A percentile compares a stretch with the other conserved stretches of the same genome.
Conservation (phyloP, 202 grass and related monocot genomes). For the Miscanthus sacchariflorus region DNA sequence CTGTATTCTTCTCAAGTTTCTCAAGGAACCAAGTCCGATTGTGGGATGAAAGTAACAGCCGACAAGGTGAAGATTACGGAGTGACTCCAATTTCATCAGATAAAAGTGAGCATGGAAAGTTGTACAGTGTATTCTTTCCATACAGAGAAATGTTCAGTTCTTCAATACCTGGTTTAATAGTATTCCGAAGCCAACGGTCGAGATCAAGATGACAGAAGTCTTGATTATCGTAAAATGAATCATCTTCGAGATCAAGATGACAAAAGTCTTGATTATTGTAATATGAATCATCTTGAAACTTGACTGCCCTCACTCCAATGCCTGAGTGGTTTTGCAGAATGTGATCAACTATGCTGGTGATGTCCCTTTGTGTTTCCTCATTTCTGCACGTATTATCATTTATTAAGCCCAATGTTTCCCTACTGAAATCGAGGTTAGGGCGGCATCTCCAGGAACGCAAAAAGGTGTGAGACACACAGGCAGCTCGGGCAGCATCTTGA, state of each 20-base stretch:
- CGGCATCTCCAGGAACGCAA: background rate
- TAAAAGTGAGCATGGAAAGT: conserved; percentile 2
- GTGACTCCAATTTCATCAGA: background rate
- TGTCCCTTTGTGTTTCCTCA: background rate
- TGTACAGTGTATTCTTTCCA: background rate
- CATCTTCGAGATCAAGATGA: background rate
- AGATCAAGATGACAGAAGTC: background rate
- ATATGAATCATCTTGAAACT: background rate
- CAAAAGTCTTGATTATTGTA: background rate
- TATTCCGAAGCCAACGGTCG: background rate
- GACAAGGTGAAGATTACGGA: background rate
- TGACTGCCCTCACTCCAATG: background rate
- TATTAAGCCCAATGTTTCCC: background rate
- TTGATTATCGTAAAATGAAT: too few relatives aligned
- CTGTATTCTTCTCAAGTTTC: background rate
- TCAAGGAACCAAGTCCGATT: background rate
- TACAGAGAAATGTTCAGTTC: background rate
- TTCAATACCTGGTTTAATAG: conserved; percentile 17
- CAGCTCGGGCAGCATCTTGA: background rate
- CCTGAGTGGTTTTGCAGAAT: background rate
- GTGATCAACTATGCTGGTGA: background rate
- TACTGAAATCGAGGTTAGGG: background rate
- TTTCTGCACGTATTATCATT: background rate
- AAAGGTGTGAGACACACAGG: background rate
- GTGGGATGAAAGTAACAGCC: background rate